Percentiles rank a stretch among this genome's conserved stretches.
Conservation (phyloP, 106 monocot species). For the Dendrobium catenatum region DNA sequence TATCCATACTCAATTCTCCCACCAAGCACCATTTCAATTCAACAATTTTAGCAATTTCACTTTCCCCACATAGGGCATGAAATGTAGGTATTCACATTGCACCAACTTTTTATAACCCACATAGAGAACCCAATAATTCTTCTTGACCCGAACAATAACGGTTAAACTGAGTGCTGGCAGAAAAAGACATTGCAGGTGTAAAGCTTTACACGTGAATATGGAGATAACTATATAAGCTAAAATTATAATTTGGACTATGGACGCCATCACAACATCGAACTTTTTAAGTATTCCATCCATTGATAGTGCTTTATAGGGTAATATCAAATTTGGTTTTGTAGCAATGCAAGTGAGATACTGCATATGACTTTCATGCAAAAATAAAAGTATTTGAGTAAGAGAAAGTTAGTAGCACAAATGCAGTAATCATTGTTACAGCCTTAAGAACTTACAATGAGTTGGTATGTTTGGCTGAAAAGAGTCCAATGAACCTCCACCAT, state of each 20-base stretch:
- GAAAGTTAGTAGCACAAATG: background rate
- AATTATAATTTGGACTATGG: background rate
- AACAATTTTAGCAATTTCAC: background rate
- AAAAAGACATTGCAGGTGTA: no score
- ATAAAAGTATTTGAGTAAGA: background rate
- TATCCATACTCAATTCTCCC: background rate
- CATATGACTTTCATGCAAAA: background rate
- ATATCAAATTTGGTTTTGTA: background rate
- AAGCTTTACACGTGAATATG: background rate
- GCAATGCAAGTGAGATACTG: background rate
- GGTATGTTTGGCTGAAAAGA: slow-evolving; percentile 36
- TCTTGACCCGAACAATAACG: background rate
- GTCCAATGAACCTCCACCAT: slow-evolving; percentile 71
- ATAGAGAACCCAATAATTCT: background rate
- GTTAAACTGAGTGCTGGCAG: background rate
- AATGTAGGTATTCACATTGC: background rate
- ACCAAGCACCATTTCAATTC: background rate
- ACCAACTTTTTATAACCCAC: background rate
- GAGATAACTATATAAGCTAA: background rate
- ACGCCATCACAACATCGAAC: background rate
- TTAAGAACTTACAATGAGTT: slow-evolving; percentile 47
- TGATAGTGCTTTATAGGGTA: background rate
- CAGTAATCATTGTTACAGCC: background rate
- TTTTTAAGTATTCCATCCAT: background rate
- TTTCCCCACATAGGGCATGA: background rate